Conservation (phyloP, 1,139 yeast genomes). For the Hanseniaspora sp. region DNA sequence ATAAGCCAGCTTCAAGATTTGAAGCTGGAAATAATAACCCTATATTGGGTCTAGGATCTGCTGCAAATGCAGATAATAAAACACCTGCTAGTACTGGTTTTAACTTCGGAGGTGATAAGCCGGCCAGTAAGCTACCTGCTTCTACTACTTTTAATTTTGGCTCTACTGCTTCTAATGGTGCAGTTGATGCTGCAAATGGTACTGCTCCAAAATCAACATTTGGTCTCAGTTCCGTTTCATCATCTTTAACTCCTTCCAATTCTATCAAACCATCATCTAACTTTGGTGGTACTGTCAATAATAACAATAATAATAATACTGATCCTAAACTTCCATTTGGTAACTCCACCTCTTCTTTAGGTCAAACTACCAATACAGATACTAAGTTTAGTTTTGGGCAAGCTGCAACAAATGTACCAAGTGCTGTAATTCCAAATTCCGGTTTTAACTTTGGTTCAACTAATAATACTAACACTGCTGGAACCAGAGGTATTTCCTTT, state of each 20-base stretch:
- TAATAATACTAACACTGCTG: neutral
- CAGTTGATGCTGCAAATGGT: no score
- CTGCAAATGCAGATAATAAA: no score
- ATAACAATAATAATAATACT: neutral
- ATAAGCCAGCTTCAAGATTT: neutral
- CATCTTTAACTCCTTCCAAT: neutral
- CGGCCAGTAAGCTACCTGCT: no score
- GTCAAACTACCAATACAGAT: neutral
- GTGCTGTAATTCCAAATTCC: neutral
- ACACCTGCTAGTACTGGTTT: no score
- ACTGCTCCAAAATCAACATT: neutral
- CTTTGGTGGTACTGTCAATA: neutral
- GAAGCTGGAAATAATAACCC: no score
- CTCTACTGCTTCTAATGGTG: no score
- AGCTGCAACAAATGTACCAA: neutral
- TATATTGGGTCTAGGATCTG: no score
- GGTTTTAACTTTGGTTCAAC: neutral
- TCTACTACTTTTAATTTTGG: no score
- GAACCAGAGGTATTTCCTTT: neutral
- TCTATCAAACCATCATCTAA: neutral
- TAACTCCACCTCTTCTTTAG: no score
- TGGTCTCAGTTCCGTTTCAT: neutral
- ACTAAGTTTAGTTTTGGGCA: neutral
- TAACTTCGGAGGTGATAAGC: no score
- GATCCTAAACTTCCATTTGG: neutral